Percentiles rank a stretch among this genome's conserved stretches.
These are phyloP conservation scores for Microdochium paspali DNA, from an alignment of 2,329 filamentous ascomycete species.

Conservation along the genomic window DNA sequence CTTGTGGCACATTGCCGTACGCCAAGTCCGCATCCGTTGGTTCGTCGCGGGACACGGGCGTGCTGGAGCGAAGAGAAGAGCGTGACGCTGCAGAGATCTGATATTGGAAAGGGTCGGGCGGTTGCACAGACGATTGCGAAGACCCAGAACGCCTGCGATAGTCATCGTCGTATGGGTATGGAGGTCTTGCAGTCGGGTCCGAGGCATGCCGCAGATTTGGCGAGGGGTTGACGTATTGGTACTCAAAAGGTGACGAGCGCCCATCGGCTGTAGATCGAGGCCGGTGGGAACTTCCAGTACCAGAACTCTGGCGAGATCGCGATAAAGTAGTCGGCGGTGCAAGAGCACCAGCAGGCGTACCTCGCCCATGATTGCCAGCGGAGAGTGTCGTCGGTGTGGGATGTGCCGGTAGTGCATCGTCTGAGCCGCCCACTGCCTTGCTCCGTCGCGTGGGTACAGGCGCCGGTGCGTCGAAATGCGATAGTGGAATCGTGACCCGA, in stretches of 20 bases:
- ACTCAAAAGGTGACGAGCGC: slow-evolving; percentile 33
- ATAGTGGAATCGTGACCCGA: slow-evolving; percentile 42
- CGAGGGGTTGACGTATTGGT: slow-evolving; percentile 30
- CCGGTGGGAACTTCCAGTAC: slow-evolving; percentile 29
- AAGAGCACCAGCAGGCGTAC: slow-evolving; percentile 42
- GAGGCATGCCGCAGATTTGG: slow-evolving; percentile 31
- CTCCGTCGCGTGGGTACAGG: slow-evolving; percentile 24
- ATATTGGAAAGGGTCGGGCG: slow-evolving; percentile 41
- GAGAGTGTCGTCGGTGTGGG: slow-evolving; percentile 26
- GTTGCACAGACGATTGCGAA: slow-evolving; percentile 16
- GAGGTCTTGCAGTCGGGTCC: slow-evolving; percentile 26
- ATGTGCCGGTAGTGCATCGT: slow-evolving; percentile 27
- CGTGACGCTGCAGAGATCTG: slow-evolving; percentile 37
- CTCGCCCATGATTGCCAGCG: slow-evolving; percentile 10
- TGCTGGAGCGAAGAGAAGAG: slow-evolving; percentile 21
- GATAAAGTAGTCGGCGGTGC: slow-evolving; percentile 30
- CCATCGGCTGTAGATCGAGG: slow-evolving; percentile 11
- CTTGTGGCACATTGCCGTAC: neutral
- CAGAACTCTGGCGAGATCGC: slow-evolving; percentile 30
- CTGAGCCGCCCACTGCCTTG: slow-evolving; percentile 12
- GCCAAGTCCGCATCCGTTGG: neutral
- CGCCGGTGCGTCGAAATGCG: slow-evolving; percentile 35
- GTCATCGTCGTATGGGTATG: slow-evolving; percentile 23
- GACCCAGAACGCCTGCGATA: slow-evolving; percentile 17
- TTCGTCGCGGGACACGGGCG: slow-evolving; percentile 20